Percentiles rank a stretch among this genome's conserved stretches.
Evolutionary conservation across 1,139 yeast genomes (phyloP).

Genomic region (Wickerhamomyces sp.): DNA sequence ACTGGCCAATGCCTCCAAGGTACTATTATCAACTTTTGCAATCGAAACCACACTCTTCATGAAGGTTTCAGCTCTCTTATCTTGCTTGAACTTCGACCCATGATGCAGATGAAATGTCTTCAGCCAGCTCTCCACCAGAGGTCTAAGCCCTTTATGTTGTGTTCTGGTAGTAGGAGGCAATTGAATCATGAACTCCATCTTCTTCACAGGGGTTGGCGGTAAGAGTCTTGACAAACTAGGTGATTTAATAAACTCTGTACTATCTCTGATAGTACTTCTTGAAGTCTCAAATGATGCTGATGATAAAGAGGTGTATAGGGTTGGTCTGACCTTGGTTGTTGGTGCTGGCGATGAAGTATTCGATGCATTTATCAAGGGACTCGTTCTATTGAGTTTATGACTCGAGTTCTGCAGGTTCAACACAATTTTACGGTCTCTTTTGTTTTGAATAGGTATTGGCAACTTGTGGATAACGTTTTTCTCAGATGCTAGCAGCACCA

Average conservation of each 20-base stretch:
- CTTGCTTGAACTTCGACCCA: conserved; percentile 15
- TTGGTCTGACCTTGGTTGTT: conserved; percentile 1
- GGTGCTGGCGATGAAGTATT: conserved; percentile 1
- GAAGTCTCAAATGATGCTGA: conserved; percentile 22
- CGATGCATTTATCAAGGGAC: conserved; percentile 27
- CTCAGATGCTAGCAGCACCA: conserved; percentile 20
- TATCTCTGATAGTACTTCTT: conserved; percentile 28
- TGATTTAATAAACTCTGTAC: conserved; percentile 30
- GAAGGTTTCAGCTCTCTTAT: conserved; percentile 28
- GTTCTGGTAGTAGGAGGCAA: conserved; percentile 14
- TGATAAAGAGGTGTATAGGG: conserved; percentile 18
- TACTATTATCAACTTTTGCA: conserved; percentile 27
- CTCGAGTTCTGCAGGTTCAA: conserved; percentile 23
- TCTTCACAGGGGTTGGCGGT: conserved; percentile 68
- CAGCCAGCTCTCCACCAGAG: conserved; percentile 21
- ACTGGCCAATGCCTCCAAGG: conserved; percentile 28
- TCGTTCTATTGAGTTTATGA: conserved; percentile 15
- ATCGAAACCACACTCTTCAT: conserved; percentile 36
- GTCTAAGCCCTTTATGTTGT: conserved; percentile 16
- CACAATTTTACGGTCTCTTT: conserved; percentile 15
- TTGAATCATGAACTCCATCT: conserved; percentile 39
- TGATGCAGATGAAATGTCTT: conserved; percentile 17
- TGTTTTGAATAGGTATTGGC: conserved; percentile 19
- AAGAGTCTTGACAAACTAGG: conserved; percentile 40
- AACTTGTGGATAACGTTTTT: conserved; percentile 17